Base-by-base conservation (phyloP, 306 rosid genomes). In the Cucurbita pepo region DNA sequence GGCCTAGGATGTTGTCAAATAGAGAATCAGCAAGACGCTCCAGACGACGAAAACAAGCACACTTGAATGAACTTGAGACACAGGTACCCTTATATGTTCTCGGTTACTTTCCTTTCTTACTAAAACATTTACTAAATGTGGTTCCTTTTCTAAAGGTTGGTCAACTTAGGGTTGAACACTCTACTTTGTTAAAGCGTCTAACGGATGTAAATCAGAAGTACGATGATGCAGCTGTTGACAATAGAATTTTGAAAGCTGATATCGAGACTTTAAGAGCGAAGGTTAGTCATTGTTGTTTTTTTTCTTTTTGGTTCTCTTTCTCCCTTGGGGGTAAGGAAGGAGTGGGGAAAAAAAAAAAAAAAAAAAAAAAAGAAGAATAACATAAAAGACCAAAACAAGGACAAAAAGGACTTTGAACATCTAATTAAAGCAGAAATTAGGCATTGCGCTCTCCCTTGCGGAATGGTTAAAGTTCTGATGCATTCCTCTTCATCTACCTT, bases 11-110 rank as follows among this genome's bases (percentile, higher is more conserved):
- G 90, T 70, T 81, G 56, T 86, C 90, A 7, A 86, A 86, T 76
- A 79, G 90, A 65, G 90, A 86, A 80, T 86, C 90, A 61, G 90
- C 90, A 21, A 81, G 90, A 81, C 90, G 90, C 75, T 86, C 90
- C 2, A 83, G 90, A 78, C 79, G 90, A 63, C 80, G 86, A 78
- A 86, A 86, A 71, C 90, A 86, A 78, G 90, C 87, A 52, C 90
- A 86, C 75, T 77, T 81, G 90, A 77, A 40, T 77, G 90, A 86
- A 54, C 86, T 86, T 63, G 90, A 83, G 78, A 70, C 84, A 60
- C 90, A 86, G 90, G 90, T 86, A 59, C 43, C 45, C 45, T 15
- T 13, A 67, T 1, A 22, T 67, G 56, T 48, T 47, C 41, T 67
- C 4, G 72, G 18, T 4, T 67, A 67, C 47, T 22, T 47, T 12